phyloP scores from a whole-genome alignment of 78 protist species.

The slime mould (Dictyostelium discoideum) region DNA sequence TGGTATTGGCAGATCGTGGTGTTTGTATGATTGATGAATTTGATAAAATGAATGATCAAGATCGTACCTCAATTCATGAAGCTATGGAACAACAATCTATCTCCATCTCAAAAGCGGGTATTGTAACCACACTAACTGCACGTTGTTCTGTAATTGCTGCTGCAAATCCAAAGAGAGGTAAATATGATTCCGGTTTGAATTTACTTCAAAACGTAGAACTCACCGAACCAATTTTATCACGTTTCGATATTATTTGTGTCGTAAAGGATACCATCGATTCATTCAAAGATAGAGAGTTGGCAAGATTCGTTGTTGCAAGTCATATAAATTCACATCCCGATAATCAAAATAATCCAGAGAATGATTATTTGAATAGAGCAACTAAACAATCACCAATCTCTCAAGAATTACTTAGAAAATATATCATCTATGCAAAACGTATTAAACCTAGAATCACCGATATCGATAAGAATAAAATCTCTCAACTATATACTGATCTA shows the following conservation, averaged over 20 bases:
- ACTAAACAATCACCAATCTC: slow-evolving; percentile 79
- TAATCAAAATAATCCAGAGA: neutral
- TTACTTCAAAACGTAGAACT: slow-evolving; percentile 97
- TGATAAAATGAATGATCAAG: slow-evolving; percentile 99
- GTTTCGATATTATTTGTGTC: slow-evolving; percentile 97
- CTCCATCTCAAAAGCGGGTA: slow-evolving; percentile 99
- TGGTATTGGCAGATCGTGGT: slow-evolving; percentile 99
- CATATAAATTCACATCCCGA: slow-evolving; percentile 94
- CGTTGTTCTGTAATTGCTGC: slow-evolving; percentile 99
- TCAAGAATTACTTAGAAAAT: slow-evolving; percentile 95
- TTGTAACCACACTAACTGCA: slow-evolving; percentile 97
- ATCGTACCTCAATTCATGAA: slow-evolving; percentile 99
- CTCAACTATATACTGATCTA: slow-evolving; percentile 93
- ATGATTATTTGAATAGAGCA: slow-evolving; percentile 18
- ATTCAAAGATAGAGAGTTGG: slow-evolving; percentile 91
- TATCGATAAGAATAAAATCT: slow-evolving; percentile 85
- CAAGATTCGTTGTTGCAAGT: slow-evolving; percentile 92
- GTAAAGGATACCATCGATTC: slow-evolving; percentile 93
- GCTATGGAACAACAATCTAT: slow-evolving; percentile 99
- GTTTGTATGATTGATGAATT: slow-evolving; percentile 99
- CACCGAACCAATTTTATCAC: slow-evolving; percentile 98
- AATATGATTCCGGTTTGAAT: slow-evolving; percentile 91
- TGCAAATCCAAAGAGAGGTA: slow-evolving; percentile 98
- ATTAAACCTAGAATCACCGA: slow-evolving; percentile 65
- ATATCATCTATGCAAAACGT: slow-evolving; percentile 87